These are phyloP conservation scores for Carpinus fangiana DNA, from an alignment of 306 rosid genomes.

Conservation along the genomic window DNA sequence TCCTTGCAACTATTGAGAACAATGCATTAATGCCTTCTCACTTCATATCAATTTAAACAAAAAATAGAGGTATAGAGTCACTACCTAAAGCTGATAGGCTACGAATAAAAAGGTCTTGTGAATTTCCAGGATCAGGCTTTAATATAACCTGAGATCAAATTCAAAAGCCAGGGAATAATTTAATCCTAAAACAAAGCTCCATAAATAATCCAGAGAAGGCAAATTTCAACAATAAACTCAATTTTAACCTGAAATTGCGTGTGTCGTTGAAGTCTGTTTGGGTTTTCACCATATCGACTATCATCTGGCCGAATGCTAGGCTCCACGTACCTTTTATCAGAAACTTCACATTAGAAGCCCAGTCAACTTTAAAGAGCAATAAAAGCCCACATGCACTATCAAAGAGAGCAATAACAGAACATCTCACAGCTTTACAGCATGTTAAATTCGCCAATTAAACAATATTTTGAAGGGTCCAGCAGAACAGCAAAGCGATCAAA, in stretches of 20 bases:
- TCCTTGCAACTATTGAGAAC: background rate
- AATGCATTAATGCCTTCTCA: background rate
- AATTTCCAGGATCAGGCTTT: conserved; percentile 99
- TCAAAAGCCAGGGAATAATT: conserved; percentile 17
- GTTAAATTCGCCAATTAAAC: background rate
- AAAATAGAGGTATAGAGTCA: conserved; percentile 20
- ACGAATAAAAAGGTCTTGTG: conserved; percentile 85
- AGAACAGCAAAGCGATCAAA: background rate
- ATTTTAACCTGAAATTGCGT: conserved; percentile 88
- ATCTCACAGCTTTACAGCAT: background rate
- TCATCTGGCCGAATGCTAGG: conserved; percentile 96
- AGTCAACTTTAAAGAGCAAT: conserved; percentile 15
- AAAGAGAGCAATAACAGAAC: background rate
- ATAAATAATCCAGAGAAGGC: conserved; percentile 8
- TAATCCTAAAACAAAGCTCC: conserved; percentile 9
- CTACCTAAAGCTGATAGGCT: conserved; percentile 94
- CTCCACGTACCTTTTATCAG: conserved; percentile 70
- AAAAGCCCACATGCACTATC: background rate
- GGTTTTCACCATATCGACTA: conserved; percentile 97
- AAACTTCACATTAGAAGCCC: conserved; percentile 33
- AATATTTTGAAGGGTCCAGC: background rate
- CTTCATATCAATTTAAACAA: background rate
- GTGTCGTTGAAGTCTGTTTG: conserved; percentile 95
- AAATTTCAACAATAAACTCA: conserved; percentile 6
- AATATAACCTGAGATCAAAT: conserved; percentile 71